phyloP scores from a whole-genome alignment of 495 filamentous ascomycete species.

The Letharia lupina region DNA sequence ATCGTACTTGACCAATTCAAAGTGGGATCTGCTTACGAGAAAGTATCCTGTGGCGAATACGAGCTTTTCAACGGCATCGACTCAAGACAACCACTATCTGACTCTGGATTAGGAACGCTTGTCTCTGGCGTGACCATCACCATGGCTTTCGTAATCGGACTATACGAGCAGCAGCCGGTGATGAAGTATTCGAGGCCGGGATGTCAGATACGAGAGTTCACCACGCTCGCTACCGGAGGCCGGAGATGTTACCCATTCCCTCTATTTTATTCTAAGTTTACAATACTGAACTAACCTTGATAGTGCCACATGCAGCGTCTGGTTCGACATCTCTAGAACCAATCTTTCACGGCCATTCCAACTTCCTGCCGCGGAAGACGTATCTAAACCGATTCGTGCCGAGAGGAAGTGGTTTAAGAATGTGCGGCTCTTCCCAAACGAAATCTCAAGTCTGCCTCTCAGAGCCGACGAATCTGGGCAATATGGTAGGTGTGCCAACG shows the following conservation, averaged over 20 bases:
- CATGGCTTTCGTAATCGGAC: constrained; percentile 20
- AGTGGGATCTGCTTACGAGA: constrained; percentile 12
- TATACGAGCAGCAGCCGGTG: background rate
- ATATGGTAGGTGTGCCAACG: background rate
- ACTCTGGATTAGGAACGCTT: background rate
- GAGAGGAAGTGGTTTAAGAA: constrained; percentile 23
- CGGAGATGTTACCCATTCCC: constrained; percentile 1
- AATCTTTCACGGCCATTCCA: constrained; percentile 7
- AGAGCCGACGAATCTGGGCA: background rate
- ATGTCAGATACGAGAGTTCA: background rate
- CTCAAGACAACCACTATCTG: constrained; percentile 11
- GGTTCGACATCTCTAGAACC: constrained; percentile 4
- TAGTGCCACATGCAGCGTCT: constrained; percentile 9
- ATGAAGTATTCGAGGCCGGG: constrained; percentile 9
- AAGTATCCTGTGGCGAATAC: constrained; percentile 22
- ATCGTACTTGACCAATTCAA: constrained; percentile 23
- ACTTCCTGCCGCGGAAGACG: background rate
- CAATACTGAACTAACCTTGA: background rate
- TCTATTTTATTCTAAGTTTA: background rate
- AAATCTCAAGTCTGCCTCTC: background rate
- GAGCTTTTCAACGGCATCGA: constrained; percentile 22
- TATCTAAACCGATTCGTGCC: constrained; percentile 8
- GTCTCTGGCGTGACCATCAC: constrained; percentile 20
- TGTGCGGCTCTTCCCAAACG: constrained; percentile 3
- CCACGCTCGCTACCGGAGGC: constrained; percentile 1